Conservation (phyloP, 495 filamentous ascomycete species). For the Penicillium verhagenii region DNA sequence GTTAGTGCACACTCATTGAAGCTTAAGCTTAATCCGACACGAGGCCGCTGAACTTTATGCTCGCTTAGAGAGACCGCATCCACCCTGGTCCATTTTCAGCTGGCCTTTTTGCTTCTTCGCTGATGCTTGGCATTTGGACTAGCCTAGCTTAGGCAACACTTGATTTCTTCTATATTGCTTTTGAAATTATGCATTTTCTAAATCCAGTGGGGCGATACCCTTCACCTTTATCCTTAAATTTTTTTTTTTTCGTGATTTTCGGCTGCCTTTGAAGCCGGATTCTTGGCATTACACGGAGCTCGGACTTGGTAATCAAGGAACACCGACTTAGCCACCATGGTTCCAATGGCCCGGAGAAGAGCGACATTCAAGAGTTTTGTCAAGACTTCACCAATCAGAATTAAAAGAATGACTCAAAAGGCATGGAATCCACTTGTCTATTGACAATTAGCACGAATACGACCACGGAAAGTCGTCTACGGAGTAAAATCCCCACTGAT, state of each 20-base stretch:
- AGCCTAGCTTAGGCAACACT: slow-evolving; percentile 10
- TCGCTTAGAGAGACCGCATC: slow-evolving; percentile 37
- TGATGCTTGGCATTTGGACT: slow-evolving; percentile 19
- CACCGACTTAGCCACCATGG: slow-evolving; percentile 6
- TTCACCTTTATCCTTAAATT: neutral
- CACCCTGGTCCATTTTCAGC: slow-evolving; percentile 15
- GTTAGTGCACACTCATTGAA: slow-evolving; percentile 43
- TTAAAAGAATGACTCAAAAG: neutral
- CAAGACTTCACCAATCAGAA: slow-evolving; percentile 1
- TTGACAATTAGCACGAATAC: slow-evolving; percentile 15
- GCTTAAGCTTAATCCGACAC: slow-evolving; percentile 57
- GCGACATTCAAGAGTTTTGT: slow-evolving; percentile 1
- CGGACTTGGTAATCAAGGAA: neutral
- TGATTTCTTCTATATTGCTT: slow-evolving; percentile 13
- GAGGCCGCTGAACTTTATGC: slow-evolving; percentile 47
- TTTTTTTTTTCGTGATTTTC: neutral
- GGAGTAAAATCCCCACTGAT: slow-evolving; percentile 7
- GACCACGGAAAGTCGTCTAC: slow-evolving; percentile 16
- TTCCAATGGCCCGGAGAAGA: slow-evolving; percentile 6
- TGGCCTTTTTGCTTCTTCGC: neutral
- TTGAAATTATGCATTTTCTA: slow-evolving; percentile 4
- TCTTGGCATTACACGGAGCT: slow-evolving; percentile 5
- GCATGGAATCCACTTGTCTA: slow-evolving; percentile 8
- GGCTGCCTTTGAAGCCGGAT: neutral
- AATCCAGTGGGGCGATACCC: neutral